These are phyloP conservation scores for Geotrichum cucujoidarum DNA, from an alignment of 1,139 yeast species.

Conservation along the genomic window DNA sequence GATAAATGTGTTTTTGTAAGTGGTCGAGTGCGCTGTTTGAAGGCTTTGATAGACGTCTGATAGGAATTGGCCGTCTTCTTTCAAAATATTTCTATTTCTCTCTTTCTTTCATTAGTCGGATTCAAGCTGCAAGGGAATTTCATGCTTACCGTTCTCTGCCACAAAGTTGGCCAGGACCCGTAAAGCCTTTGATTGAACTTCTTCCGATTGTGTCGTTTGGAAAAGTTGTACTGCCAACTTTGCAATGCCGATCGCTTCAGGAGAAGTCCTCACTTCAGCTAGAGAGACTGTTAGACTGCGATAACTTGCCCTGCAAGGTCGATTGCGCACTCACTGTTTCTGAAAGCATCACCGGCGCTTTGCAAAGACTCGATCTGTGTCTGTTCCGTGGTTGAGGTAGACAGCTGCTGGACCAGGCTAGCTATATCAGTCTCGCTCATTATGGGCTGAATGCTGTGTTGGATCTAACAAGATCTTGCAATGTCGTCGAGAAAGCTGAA, in stretches of 20 bases:
- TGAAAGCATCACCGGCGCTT: slow-evolving; percentile 7
- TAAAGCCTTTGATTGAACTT: slow-evolving; percentile 9
- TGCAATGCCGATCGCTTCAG: slow-evolving; percentile 4
- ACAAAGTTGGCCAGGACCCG: slow-evolving; percentile 25
- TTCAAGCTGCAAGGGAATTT: not conserved
- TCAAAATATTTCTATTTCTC: slow-evolving; percentile 16
- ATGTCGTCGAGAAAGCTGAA: too few relatives aligned
- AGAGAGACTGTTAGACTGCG: not conserved
- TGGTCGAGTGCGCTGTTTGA: not conserved
- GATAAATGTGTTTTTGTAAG: slow-evolving; percentile 2
- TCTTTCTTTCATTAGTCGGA: slow-evolving; percentile 8
- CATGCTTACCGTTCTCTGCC: slow-evolving; percentile 22
- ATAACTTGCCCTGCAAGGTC: too few relatives aligned
- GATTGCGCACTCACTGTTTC: not conserved
- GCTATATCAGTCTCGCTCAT: not conserved
- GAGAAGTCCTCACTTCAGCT: slow-evolving; percentile 7
- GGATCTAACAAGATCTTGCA: too few relatives aligned
- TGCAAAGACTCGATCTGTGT: not conserved
- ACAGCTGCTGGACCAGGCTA: not conserved
- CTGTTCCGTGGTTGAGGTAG: not conserved
- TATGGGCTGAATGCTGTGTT: not conserved
- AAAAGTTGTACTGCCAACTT: slow-evolving; percentile 9
- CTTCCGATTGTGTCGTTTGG: not conserved
- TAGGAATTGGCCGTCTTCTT: slow-evolving; percentile 15
- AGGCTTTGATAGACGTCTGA: slow-evolving; percentile 1